phyloP scores from a whole-genome alignment of 2,329 filamentous ascomycete species.

The Penicillium sp. region DNA sequence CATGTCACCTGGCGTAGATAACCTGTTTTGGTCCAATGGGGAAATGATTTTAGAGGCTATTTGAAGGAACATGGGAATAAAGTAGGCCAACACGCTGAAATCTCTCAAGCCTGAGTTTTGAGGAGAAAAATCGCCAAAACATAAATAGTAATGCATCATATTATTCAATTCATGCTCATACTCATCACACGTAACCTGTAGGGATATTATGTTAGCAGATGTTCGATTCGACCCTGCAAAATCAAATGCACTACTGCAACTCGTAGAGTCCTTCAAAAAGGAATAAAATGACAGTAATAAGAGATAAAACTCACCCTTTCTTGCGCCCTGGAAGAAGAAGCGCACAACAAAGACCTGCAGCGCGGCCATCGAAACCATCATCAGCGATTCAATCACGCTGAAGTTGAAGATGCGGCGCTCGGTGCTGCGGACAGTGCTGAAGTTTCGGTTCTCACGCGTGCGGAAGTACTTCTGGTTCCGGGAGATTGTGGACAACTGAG shows the following conservation, averaged over 20 bases:
- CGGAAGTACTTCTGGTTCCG: conserved; percentile 99
- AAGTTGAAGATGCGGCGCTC: conserved; percentile 97
- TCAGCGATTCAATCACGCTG: conserved; percentile 83
- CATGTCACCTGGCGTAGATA: conserved; percentile 5
- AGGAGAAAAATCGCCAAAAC: conserved; percentile 3
- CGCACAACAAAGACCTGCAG: conserved; percentile 95
- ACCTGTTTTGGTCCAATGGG: conserved; percentile 8
- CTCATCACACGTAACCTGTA: conserved; percentile 39
- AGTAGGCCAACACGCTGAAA: conserved; percentile 9
- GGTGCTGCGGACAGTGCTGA: conserved; percentile 95
- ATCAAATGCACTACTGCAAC: not conserved
- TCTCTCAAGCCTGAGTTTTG: conserved; percentile 13
- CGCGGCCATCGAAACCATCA: conserved; percentile 94
- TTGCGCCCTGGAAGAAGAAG: conserved; percentile 96
- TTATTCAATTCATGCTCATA: conserved; percentile 34
- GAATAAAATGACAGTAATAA: not conserved
- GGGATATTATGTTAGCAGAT: conserved; percentile 9
- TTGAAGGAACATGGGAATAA: conserved; percentile 8
- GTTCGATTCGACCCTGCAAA: not conserved
- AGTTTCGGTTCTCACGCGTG: conserved; percentile 97
- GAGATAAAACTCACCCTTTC: conserved; percentile 56
- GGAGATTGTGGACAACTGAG: conserved; percentile 89
- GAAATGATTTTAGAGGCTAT: conserved; percentile 11
- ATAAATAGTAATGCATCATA: conserved; percentile 24
- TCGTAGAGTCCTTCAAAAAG: not conserved